Base-by-base conservation (phyloP, 306 rosid genomes). In the Medicago ruthenica region DNA sequence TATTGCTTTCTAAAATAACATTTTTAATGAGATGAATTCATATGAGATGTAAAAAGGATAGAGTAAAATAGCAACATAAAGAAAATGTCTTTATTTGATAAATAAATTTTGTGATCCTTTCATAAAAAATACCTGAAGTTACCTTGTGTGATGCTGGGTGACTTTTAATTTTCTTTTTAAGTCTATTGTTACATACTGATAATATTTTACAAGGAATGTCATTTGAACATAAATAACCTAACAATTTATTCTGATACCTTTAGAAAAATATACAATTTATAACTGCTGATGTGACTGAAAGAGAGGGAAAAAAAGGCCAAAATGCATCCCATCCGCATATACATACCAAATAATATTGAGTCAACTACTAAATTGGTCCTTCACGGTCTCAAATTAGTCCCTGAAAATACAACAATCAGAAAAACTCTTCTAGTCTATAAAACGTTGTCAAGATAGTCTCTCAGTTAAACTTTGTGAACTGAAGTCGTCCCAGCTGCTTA, bases 31-130 rank as follows among this genome's bases (percentile, higher is more conserved):
- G 57, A 55, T 22, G 10, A 40, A 18, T 50, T 14, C 27, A 50
- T 21, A 59, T 51, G 62, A 21, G 7, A 76, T 48, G 37, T 11
- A 44, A 45, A 8, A 21, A 61, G 60, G 36, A 61, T 27, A 4
- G 9, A 65, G 24, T 22, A n/a, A 40, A 66, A 50, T 39, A 75
- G 16, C n/a, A 64, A 64, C 77, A 21, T 8, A 14, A 39, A 39
- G 20, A 63, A 15, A 36, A 48, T 7, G 54, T 34, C 20, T 74
- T 60, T 61, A 61, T 20, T 75, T 63, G 63, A 75, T 34, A 74
- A 45, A 75, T 48, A 74, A 45, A 62, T 36, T 51, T 1, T 31
- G 63, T 34, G 22, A 48, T 75, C 63, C 18, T 18, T 63, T 75
- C 72, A 63, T 47, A 75, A 63, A 57, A n/a, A 63, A 48, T 14